Evolutionary conservation across 1,139 yeast species (phyloP).

Genomic region (Pichia sp.): DNA sequence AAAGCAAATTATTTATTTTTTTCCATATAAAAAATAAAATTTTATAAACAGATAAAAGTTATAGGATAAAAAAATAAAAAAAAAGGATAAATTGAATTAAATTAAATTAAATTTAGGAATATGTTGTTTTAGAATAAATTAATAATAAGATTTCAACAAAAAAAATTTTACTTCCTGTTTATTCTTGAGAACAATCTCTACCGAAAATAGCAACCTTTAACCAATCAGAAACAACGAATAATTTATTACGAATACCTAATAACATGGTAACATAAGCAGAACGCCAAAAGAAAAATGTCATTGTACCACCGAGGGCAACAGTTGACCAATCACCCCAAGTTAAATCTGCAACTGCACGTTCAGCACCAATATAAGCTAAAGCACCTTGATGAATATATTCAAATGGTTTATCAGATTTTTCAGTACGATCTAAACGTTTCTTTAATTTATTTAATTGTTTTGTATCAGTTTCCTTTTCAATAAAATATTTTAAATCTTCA

Average conservation of each 20-base stretch:
- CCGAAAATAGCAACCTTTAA: slow-evolving; percentile 50
- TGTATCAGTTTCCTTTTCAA: slow-evolving; percentile 14
- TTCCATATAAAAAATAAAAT: no score
- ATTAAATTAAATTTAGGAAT: no score
- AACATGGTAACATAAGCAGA: slow-evolving; percentile 58
- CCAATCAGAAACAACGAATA: slow-evolving; percentile 55
- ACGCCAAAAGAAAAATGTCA: slow-evolving; percentile 61
- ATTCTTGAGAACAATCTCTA: slow-evolving; percentile 58
- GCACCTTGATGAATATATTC: slow-evolving; percentile 54
- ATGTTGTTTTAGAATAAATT: no score
- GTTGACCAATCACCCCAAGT: slow-evolving; percentile 48
- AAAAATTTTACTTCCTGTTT: no score
- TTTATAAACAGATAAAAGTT: no score
- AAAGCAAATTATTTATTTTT: no score
- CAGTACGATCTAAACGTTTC: slow-evolving; percentile 22
- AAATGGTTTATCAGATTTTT: slow-evolving; percentile 38
- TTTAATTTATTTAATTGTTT: slow-evolving; percentile 19
- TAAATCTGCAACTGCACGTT: slow-evolving; percentile 58
- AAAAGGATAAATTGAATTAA: no score
- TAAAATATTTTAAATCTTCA: slow-evolving; percentile 36
- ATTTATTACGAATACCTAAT: slow-evolving; percentile 52
- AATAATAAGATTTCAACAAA: no score
- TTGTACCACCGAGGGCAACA: slow-evolving; percentile 52
- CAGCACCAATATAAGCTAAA: slow-evolving; percentile 57
- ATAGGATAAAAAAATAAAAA: no score